These are phyloP conservation scores for Stenogyne calaminthoides DNA, from an alignment of 305 asterid species.

Conservation along the genomic window DNA sequence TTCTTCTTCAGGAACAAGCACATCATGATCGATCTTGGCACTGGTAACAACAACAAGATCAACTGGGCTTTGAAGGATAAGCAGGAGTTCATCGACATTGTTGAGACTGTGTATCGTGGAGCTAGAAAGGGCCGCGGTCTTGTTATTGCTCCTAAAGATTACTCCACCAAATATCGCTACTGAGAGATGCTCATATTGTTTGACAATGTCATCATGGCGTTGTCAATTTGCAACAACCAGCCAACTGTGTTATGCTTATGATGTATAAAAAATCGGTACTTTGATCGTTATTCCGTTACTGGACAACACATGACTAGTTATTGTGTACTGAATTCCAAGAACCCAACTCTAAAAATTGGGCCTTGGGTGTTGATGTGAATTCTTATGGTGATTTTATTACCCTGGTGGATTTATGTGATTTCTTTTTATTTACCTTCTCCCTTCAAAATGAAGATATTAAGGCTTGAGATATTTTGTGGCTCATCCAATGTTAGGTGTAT, in stretches of 20 bases:
- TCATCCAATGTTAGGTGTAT: too few species aligned
- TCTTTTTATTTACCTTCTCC: neutral
- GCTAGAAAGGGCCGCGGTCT: slow-evolving; percentile 97
- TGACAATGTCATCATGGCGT: neutral
- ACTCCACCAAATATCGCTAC: slow-evolving; percentile 92
- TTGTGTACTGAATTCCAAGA: neutral
- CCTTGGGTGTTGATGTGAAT: neutral
- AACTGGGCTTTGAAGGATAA: slow-evolving; percentile 95
- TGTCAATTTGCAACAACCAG: neutral
- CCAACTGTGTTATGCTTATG: neutral
- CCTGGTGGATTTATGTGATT: neutral
- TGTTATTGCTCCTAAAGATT: slow-evolving; percentile 87
- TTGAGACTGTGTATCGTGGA: slow-evolving; percentile 81
- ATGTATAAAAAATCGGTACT: neutral
- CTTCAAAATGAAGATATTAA: neutral
- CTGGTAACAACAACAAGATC: slow-evolving; percentile 95
- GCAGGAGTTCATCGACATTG: slow-evolving; percentile 87
- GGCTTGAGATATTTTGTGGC: too few species aligned
- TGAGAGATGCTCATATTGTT: slow-evolving; percentile 21
- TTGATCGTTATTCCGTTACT: neutral
- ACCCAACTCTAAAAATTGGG: neutral
- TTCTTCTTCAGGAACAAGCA: slow-evolving; percentile 92
- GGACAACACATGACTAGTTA: neutral
- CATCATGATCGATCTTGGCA: slow-evolving; percentile 89
- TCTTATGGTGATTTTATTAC: neutral